These are phyloP conservation scores for Aspergillus diversus DNA, from an alignment of 495 filamentous ascomycete species.

Conservation along the genomic window DNA sequence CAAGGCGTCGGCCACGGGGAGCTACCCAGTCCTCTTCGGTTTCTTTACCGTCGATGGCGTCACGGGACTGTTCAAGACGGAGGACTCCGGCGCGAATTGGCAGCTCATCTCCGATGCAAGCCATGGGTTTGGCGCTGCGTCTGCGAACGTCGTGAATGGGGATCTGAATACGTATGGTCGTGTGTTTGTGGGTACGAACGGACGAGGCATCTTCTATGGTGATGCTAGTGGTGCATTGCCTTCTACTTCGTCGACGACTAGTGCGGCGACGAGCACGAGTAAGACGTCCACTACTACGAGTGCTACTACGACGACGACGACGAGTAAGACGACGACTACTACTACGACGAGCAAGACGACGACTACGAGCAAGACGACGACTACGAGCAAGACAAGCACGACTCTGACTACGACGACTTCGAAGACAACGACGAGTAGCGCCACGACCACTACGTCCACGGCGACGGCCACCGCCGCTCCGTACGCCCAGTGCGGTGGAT, in stretches of 20 bases:
- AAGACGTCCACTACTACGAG: slow-evolving; percentile 5
- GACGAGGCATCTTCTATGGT: slow-evolving; percentile 21
- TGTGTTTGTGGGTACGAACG: slow-evolving; percentile 21
- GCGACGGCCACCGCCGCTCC: slow-evolving; percentile 9
- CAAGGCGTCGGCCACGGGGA: slow-evolving; percentile 1
- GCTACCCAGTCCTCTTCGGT: slow-evolving; percentile 15
- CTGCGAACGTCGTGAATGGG: slow-evolving; percentile 21
- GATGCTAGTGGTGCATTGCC: slow-evolving; percentile 12
- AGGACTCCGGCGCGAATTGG: slow-evolving; percentile 19
- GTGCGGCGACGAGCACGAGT: background rate
- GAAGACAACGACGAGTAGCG: slow-evolving; percentile 5
- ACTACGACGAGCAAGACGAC: background rate
- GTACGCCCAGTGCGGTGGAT: slow-evolving; percentile 21
- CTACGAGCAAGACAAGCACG: background rate
- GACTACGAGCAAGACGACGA: background rate
- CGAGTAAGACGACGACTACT: background rate
- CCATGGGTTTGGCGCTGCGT: slow-evolving; percentile 19
- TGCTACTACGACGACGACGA: slow-evolving; percentile 3
- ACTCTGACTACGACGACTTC: background rate
- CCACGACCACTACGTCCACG: background rate
- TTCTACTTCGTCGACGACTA: slow-evolving; percentile 6
- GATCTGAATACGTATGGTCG: slow-evolving; percentile 17
- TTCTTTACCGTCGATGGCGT: slow-evolving; percentile 22
- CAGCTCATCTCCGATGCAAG: slow-evolving; percentile 17
- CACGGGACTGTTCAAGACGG: slow-evolving; percentile 19